Conservation (phyloP, 371 early-diverging fungal genomes). For the Umbelopsis sp. region DNA sequence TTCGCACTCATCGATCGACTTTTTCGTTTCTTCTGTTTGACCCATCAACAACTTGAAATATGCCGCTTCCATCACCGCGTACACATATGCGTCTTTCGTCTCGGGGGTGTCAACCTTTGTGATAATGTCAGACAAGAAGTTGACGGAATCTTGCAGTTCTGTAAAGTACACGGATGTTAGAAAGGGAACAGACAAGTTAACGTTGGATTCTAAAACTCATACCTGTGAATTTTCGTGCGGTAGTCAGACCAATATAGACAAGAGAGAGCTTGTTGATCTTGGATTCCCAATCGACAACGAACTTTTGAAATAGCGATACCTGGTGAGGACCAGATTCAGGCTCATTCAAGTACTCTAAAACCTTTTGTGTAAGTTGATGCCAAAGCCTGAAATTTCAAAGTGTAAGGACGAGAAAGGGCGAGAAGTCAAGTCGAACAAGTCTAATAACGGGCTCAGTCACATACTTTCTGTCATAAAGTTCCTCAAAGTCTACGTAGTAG, state of each 20-base stretch:
- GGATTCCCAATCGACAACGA: slow-evolving; percentile 90
- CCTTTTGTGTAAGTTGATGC: slow-evolving; percentile 92
- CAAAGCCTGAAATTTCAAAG: slow-evolving; percentile 71
- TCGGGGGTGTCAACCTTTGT: slow-evolving; percentile 71
- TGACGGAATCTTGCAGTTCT: slow-evolving; percentile 67
- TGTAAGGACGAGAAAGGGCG: neutral
- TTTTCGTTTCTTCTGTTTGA: slow-evolving; percentile 81
- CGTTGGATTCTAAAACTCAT: slow-evolving; percentile 12
- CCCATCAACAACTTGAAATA: slow-evolving; percentile 75
- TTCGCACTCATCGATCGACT: slow-evolving; percentile 84
- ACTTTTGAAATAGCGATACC: slow-evolving; percentile 83
- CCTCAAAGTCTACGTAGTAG: slow-evolving; percentile 82
- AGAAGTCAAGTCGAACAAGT: slow-evolving; percentile 10
- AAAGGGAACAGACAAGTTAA: neutral
- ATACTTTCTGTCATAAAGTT: slow-evolving; percentile 92
- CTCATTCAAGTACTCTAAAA: slow-evolving; percentile 77
- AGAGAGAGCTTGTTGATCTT: slow-evolving; percentile 93
- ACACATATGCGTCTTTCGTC: slow-evolving; percentile 82
- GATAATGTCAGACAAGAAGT: slow-evolving; percentile 68
- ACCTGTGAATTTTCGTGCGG: slow-evolving; percentile 80
- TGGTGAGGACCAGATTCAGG: slow-evolving; percentile 81
- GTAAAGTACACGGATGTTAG: slow-evolving; percentile 1
- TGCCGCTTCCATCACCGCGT: slow-evolving; percentile 87
- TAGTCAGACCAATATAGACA: slow-evolving; percentile 80
- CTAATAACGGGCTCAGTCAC: slow-evolving; percentile 27